Percentiles rank a stretch among this genome's conserved stretches.
Evolutionary conservation across 2,329 filamentous ascomycete genomes (phyloP).

Genomic region (Cladosporium colombiae): DNA sequence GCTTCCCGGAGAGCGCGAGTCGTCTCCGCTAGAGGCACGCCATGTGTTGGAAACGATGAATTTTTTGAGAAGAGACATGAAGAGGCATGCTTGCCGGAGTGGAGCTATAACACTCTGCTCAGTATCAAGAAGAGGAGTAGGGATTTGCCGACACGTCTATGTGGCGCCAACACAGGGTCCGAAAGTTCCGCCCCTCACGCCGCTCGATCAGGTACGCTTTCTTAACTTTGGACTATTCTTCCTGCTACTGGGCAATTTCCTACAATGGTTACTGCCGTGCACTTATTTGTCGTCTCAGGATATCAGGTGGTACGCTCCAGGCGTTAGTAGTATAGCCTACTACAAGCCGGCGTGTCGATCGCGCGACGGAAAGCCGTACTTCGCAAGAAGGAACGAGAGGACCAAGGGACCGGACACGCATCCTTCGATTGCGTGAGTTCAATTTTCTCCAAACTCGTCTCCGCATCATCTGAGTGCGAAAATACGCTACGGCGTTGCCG

Average conservation of each 20-base stretch:
- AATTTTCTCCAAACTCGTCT: not conserved
- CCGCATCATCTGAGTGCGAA: not conserved
- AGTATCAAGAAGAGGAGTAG: not conserved
- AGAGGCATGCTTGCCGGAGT: conserved; percentile 15
- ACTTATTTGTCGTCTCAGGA: not conserved
- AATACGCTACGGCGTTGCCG: not conserved
- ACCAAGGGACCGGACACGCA: not conserved
- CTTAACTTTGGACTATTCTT: not conserved
- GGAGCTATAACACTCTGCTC: not conserved
- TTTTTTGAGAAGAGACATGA: conserved; percentile 15
- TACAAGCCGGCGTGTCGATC: not conserved
- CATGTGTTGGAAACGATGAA: not conserved
- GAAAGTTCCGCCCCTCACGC: not conserved
- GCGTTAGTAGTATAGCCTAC: not conserved
- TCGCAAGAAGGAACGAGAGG: not conserved
- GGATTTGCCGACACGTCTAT: conserved; percentile 4
- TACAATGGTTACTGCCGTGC: not conserved
- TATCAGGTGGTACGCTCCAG: not conserved
- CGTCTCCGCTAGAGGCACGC: not conserved
- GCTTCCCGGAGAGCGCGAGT: not conserved
- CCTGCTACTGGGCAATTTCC: conserved; percentile 1
- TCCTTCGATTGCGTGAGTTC: not conserved
- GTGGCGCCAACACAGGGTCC: conserved; percentile 4
- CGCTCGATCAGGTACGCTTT: not conserved
- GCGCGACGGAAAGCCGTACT: not conserved